Evolutionary conservation across 306 rosid genomes (phyloP).

Genomic region (Sechiopsis laciniata): DNA sequence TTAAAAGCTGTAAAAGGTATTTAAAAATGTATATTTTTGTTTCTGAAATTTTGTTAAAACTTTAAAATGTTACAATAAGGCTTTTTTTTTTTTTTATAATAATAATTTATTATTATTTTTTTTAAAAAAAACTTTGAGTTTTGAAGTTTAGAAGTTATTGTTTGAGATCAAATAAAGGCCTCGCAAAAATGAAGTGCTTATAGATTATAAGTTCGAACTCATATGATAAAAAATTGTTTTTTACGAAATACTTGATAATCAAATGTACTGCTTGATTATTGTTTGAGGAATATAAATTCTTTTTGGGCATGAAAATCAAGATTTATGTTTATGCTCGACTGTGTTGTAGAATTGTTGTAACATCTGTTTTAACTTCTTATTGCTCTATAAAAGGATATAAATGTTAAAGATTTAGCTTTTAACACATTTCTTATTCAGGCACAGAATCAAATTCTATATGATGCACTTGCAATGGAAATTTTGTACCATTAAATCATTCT

Average conservation of each 20-base stretch:
- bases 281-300: too few relatives aligned
- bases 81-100: too few relatives aligned
- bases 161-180: too few relatives aligned
- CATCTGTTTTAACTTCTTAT: neutral
- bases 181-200: too few relatives aligned
- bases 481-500: slow-evolving; percentile 15
- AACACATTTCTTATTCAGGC: neutral
- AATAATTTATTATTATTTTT: too few relatives aligned
- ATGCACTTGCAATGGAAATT: slow-evolving; percentile 16
- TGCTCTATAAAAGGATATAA: neutral
- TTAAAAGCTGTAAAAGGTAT: neutral
- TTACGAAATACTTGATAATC: too few relatives aligned
- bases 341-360: neutral
- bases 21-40: neutral
- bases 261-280: too few relatives aligned
- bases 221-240: too few relatives aligned
- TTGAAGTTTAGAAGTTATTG: too few relatives aligned
- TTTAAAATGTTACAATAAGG: neutral
- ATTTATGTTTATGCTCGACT: neutral
- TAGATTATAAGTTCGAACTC: too few relatives aligned
- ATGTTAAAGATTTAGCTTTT: neutral
- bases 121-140: too few relatives aligned
- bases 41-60: neutral
- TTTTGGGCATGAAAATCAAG: neutral
- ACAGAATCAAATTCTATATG: neutral